phyloP scores from a whole-genome alignment of 176 grass and related monocot genomes.

The Oryza glumipatula region DNA sequence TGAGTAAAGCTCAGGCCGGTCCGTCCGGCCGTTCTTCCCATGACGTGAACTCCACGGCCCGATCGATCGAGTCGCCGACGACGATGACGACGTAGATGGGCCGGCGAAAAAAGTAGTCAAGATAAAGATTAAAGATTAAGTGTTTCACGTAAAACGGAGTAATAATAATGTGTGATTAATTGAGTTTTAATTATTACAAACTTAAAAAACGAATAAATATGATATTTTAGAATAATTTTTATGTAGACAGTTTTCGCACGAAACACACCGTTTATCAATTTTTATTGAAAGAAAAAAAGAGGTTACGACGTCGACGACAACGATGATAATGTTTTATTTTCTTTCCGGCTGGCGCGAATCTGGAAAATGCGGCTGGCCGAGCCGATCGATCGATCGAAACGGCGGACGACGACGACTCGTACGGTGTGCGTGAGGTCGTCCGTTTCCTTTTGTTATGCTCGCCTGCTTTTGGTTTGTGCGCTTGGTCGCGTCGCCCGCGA shows the following conservation, averaged over 20 bases:
- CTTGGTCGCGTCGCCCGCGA: no score
- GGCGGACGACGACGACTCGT: background rate
- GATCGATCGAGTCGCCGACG: conserved; percentile 4
- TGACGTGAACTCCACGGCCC: background rate
- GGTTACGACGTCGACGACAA: background rate
- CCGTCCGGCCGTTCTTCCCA: background rate
- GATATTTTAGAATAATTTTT: no score
- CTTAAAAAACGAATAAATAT: no score
- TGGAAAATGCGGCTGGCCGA: background rate
- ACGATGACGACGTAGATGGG: background rate
- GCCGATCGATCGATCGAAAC: background rate
- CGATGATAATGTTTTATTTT: background rate
- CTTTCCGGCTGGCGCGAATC: background rate
- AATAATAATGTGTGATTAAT: no score
- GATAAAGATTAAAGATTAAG: no score
- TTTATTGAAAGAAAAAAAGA: no score
- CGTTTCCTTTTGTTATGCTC: background rate
- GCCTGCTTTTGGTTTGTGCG: no score
- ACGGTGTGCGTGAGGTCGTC: background rate
- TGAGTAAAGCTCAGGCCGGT: background rate
- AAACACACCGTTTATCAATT: no score
- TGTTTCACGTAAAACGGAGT: no score
- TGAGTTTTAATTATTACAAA: no score
- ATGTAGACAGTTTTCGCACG: no score
- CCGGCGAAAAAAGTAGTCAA: background rate